Conservation (phyloP, 2,329 filamentous ascomycete genomes). For the Arthroderma sp. region DNA sequence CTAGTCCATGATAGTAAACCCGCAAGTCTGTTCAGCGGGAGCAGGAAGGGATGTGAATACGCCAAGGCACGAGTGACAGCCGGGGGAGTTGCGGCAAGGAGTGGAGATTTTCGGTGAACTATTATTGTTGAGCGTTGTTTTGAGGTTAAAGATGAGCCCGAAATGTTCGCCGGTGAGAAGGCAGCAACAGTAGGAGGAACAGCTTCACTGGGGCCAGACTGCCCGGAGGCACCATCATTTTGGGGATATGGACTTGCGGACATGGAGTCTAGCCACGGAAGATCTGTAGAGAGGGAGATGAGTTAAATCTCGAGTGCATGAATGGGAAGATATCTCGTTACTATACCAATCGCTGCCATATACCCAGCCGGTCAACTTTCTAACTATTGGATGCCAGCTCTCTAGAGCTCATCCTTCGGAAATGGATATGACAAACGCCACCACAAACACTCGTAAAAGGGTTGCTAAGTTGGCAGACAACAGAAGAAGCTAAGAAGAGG, state of each 20-base stretch:
- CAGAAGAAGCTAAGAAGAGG: too few species aligned
- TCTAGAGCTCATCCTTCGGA: too few species aligned
- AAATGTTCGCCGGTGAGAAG: conserved; percentile 75
- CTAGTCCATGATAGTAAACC: conserved; percentile 90
- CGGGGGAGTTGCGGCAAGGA: conserved; percentile 84
- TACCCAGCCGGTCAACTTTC: conserved; percentile 16
- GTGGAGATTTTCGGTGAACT: conserved; percentile 89
- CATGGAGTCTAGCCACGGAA: conserved; percentile 44
- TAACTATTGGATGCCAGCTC: too few species aligned
- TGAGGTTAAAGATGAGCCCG: conserved; percentile 51
- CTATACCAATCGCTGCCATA: conserved; percentile 39
- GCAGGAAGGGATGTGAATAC: conserved; percentile 87
- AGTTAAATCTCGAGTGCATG: conserved; percentile 3
- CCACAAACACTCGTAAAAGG: too few species aligned
- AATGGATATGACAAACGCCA: too few species aligned
- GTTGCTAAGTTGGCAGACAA: too few species aligned
- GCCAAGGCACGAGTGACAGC: conserved; percentile 88
- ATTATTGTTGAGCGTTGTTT: conserved; percentile 81
- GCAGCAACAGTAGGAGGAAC: conserved; percentile 66
- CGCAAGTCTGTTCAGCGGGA: conserved; percentile 72
- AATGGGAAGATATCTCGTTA: background rate
- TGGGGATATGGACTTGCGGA: conserved; percentile 29
- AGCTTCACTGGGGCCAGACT: conserved; percentile 26
- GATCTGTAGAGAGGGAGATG: conserved; percentile 24
- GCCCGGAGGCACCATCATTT: conserved; percentile 24